Evolutionary conservation across 1,284 basidiomycete genomes (phyloP).

Genomic region (Ganoderma resinaceum): DNA sequence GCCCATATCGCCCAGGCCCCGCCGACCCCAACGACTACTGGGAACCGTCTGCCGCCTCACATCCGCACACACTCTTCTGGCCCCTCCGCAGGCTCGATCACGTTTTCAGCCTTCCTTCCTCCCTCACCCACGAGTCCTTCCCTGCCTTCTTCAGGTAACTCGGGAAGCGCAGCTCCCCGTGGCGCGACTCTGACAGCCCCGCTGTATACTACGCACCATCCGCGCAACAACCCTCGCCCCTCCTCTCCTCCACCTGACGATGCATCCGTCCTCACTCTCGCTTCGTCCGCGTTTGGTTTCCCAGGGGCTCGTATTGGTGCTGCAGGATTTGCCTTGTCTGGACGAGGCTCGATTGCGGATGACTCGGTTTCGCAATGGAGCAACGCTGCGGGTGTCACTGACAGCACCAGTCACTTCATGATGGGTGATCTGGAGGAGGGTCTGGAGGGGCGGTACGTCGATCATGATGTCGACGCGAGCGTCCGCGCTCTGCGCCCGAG

Average conservation of each 20-base stretch:
- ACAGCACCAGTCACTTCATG: conserved; percentile 71
- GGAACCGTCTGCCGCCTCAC: conserved; percentile 60
- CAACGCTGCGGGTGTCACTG: conserved; percentile 53
- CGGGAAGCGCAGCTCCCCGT: conserved; percentile 19
- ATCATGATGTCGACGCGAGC: conserved; percentile 78
- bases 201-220: conserved; percentile 89
- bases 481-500: conserved; percentile 80
- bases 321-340: conserved; percentile 34
- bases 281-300: conserved; percentile 88
- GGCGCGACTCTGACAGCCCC: conserved; percentile 74
- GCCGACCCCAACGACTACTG: conserved; percentile 58
- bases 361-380: conserved; percentile 77
- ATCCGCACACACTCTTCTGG: conserved; percentile 64
- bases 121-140: conserved; percentile 55
- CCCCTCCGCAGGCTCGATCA: conserved; percentile 65
- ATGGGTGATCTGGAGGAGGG: conserved; percentile 56
- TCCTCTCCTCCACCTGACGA: conserved; percentile 90
- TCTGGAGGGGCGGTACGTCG: conserved; percentile 49
- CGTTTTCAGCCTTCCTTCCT: conserved; percentile 68
- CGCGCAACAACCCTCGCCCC: conserved; percentile 93
- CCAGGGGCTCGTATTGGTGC: conserved; percentile 54
- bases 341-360: conserved; percentile 48
- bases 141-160: conserved; percentile 50
- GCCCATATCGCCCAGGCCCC: conserved; percentile 92
- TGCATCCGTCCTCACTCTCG: conserved; percentile 91